A percentile compares a stretch with the other conserved stretches of the same genome.
Conservation (phyloP, 176 grass and related monocot species). For the Tuctoria greenei region DNA sequence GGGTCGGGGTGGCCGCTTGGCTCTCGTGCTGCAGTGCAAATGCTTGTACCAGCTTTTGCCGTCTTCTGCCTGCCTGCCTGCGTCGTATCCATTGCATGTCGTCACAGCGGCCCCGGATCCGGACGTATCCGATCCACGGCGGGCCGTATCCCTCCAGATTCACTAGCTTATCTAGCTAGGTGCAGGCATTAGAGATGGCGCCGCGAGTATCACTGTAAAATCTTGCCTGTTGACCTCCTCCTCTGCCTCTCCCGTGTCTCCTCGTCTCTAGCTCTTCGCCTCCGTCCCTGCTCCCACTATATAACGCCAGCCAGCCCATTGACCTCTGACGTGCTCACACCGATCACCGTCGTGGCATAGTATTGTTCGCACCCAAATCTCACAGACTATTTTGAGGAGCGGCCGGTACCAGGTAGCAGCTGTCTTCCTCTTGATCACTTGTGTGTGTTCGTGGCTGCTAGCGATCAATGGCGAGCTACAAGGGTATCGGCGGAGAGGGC, state of each 20-base stretch:
- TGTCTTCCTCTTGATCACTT: neutral
- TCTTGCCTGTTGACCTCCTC: conserved; percentile 10
- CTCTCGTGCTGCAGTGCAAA: too few relatives aligned
- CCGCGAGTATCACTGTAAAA: neutral
- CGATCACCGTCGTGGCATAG: neutral
- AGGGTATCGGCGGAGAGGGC: conserved; percentile 23
- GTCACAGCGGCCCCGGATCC: too few relatives aligned
- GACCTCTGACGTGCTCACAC: neutral
- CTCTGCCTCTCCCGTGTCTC: neutral
- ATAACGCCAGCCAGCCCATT: neutral
- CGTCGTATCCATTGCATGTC: conserved; percentile 15
- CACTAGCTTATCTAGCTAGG: neutral
- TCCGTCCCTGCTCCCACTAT: neutral
- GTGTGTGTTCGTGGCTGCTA: neutral
- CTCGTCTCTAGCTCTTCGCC: neutral
- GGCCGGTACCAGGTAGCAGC: neutral
- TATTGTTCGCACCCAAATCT: neutral
- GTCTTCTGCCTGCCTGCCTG: neutral
- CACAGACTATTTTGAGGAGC: neutral
- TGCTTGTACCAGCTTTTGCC: conserved; percentile 14
- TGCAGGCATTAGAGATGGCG: neutral
- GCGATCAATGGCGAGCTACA: conserved; percentile 28
- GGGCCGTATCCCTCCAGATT: conserved; percentile 25
- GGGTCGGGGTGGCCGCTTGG: neutral
- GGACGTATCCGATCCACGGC: conserved; percentile 29